Evolutionary conservation across 805 yeast genomes (phyloP).

Genomic region (Starmerella davenportii): DNA sequence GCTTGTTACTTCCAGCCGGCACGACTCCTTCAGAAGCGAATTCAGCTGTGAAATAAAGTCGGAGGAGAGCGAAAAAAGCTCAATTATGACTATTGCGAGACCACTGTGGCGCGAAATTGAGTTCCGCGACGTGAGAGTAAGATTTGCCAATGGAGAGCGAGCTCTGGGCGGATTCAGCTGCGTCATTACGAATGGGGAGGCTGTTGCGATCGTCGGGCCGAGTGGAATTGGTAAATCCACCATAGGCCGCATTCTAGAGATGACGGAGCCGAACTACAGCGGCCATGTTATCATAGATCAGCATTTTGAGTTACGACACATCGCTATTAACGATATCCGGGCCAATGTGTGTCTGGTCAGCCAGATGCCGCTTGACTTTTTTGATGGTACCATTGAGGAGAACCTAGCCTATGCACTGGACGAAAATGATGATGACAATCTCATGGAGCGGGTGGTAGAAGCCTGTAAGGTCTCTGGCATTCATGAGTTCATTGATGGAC

Average conservation of each 20-base stretch:
- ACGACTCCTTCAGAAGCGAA: background rate
- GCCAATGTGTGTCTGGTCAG: conserved; percentile 47
- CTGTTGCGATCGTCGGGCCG: conserved; percentile 57
- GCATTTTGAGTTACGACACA: conserved; percentile 26
- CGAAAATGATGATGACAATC: background rate
- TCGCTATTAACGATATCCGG: conserved; percentile 35
- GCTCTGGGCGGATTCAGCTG: conserved; percentile 31
- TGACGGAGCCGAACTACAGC: conserved; percentile 30
- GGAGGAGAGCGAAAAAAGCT: background rate
- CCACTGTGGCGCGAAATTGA: conserved; percentile 4
- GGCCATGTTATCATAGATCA: conserved; percentile 32
- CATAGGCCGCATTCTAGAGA: conserved; percentile 35
- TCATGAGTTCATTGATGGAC: conserved; percentile 31
- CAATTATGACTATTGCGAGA: background rate
- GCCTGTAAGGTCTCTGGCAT: conserved; percentile 32
- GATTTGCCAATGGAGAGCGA: conserved; percentile 8
- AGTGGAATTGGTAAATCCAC: conserved; percentile 93
- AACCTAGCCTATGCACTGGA: conserved; percentile 29
- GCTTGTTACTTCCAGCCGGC: background rate
- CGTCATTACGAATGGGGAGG: conserved; percentile 29
- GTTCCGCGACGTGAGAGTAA: conserved; percentile 8
- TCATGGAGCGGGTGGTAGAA: conserved; percentile 1
- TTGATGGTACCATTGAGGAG: conserved; percentile 54
- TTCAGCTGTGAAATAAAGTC: background rate
- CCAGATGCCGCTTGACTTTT: conserved; percentile 47